These are phyloP conservation scores for Penicillium turbatum DNA, from an alignment of 495 filamentous ascomycete genomes.

Conservation along the genomic window DNA sequence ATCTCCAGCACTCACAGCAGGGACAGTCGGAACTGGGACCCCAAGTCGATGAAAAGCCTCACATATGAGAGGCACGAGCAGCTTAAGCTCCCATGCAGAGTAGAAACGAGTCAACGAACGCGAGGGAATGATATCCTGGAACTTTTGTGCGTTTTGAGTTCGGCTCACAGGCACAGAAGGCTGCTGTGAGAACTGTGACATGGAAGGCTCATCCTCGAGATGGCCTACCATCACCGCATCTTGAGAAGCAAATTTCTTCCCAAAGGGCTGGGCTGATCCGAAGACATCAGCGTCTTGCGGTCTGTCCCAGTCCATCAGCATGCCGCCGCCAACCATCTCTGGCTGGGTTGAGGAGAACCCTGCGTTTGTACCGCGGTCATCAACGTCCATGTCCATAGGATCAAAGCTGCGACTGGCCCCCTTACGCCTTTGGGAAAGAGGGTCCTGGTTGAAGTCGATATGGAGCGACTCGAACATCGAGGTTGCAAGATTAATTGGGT, in stretches of 20 bases:
- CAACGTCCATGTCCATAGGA: constrained; percentile 53
- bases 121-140: constrained; percentile 80
- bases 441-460: constrained; percentile 78
- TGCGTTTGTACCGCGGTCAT: constrained; percentile 38
- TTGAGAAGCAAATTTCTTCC: constrained; percentile 29
- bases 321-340: constrained; percentile 63
- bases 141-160: constrained; percentile 82
- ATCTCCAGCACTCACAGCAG: constrained; percentile 38
- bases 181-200: constrained; percentile 84
- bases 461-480: constrained; percentile 89
- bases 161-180: constrained; percentile 74
- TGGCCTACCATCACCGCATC: constrained; percentile 49
- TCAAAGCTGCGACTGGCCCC: constrained; percentile 39
- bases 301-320: constrained; percentile 74
- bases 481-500: constrained; percentile 79
- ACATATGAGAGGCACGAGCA: constrained; percentile 72
- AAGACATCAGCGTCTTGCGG: constrained; percentile 52
- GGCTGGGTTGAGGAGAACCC: constrained; percentile 72
- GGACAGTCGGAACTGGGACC: constrained; percentile 60
- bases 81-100: constrained; percentile 70
- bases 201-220: constrained; percentile 81
- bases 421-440: constrained; percentile 40
- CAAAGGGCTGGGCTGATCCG: constrained; percentile 48
- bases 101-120: constrained; percentile 88
- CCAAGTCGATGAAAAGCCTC: constrained; percentile 80